Conservation (phyloP, 73 alveolate species). For the Tetrahymena elliotti region DNA sequence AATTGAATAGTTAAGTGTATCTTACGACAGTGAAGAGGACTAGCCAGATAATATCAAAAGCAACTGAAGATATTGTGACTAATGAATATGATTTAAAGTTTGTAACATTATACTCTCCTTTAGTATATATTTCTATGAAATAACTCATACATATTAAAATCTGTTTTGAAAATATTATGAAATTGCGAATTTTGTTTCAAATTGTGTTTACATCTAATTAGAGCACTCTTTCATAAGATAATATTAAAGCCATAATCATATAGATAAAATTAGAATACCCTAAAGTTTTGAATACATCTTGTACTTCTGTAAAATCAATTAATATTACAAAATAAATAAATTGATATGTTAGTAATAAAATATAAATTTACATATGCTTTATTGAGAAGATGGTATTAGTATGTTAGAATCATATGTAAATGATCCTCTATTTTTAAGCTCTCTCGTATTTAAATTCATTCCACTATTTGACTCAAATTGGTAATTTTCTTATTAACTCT, state of each 20-base stretch:
- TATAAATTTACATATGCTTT: neutral
- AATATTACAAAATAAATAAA: neutral
- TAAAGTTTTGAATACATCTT: neutral
- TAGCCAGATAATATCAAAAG: neutral
- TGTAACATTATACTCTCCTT: neutral
- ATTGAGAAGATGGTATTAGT: neutral
- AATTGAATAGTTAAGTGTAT: neutral
- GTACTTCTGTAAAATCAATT: neutral
- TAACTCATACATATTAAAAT: neutral
- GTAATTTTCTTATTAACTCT: neutral
- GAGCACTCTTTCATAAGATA: neutral
- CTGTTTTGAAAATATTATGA: neutral
- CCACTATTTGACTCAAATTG: neutral
- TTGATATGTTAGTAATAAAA: no score
- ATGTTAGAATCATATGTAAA: neutral
- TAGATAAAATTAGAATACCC: neutral
- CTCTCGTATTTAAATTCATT: neutral
- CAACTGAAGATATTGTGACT: neutral
- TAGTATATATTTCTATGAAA: neutral
- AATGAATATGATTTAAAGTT: neutral
- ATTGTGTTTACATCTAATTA: neutral
- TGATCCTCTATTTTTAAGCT: neutral
- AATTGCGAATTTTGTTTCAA: neutral
- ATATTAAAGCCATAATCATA: neutral
- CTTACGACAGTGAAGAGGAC: neutral